These are phyloP conservation scores for Aureoboletus auriporus DNA, from an alignment of 768 basidiomycete species.

Conservation along the genomic window DNA sequence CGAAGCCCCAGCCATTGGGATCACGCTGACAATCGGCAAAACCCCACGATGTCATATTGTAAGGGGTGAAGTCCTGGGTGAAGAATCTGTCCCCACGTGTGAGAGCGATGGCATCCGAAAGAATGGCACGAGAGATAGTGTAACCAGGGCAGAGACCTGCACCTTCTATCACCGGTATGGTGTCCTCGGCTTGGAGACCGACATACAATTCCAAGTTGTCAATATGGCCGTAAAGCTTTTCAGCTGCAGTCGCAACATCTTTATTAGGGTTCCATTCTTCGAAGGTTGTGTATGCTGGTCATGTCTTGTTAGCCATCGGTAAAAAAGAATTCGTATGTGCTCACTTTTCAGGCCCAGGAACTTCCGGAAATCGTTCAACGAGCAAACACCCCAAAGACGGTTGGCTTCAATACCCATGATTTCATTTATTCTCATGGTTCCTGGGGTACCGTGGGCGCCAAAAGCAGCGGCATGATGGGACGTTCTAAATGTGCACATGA, in stretches of 20 bases:
- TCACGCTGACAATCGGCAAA: conserved; percentile 81
- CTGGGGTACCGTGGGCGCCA: conserved; percentile 73
- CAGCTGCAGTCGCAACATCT: conserved; percentile 65
- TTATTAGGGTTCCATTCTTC: conserved; percentile 78
- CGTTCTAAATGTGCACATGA: conserved; percentile 40
- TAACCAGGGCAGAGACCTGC: conserved; percentile 86
- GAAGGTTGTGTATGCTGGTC: conserved; percentile 62
- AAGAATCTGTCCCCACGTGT: conserved; percentile 83
- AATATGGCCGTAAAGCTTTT: conserved; percentile 74
- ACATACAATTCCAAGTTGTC: conserved; percentile 79
- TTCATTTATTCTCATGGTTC: conserved; percentile 72
- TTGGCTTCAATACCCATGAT: conserved; percentile 81
- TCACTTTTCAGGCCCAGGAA: conserved; percentile 76
- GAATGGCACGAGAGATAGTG: conserved; percentile 81
- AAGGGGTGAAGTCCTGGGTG: conserved; percentile 78
- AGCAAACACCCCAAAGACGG: conserved; percentile 77
- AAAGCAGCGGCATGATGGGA: conserved; percentile 70
- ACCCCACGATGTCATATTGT: conserved; percentile 81
- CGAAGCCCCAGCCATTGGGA: conserved; percentile 65
- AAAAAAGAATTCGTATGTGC: conserved; percentile 9
- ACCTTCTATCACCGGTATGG: conserved; percentile 71
- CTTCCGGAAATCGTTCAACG: conserved; percentile 80
- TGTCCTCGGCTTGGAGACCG: conserved; percentile 73
- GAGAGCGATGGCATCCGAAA: conserved; percentile 81
- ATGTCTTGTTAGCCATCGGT: not conserved